Conservation (phyloP, 176 grass and related monocot species). For the Phoenix roebelenii region DNA sequence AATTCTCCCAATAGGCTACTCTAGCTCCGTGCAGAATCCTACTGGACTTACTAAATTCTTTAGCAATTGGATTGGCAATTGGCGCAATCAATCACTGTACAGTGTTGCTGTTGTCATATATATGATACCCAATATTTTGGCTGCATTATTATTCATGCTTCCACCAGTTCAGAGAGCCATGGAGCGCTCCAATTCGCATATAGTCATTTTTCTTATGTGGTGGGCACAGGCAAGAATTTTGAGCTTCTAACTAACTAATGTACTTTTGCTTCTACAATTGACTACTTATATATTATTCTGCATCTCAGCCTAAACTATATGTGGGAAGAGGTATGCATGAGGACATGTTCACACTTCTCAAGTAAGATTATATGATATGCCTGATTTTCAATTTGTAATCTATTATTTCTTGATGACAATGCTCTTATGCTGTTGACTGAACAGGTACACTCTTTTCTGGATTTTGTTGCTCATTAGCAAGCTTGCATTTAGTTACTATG, state of each 20-base stretch:
- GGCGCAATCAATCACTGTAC: slow-evolving; percentile 62
- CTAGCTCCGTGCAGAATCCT: slow-evolving; percentile 69
- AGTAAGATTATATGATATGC: slow-evolving; percentile 35
- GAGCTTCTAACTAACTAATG: neutral
- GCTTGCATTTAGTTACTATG: slow-evolving; percentile 92
- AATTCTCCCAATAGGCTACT: slow-evolving; percentile 63
- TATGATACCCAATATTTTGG: slow-evolving; percentile 82
- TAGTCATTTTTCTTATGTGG: slow-evolving; percentile 81
- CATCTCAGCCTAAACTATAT: slow-evolving; percentile 77
- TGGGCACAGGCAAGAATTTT: slow-evolving; percentile 76
- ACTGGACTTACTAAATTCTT: slow-evolving; percentile 74
- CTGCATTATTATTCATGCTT: slow-evolving; percentile 82
- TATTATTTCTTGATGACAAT: slow-evolving; percentile 6
- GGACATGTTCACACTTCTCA: slow-evolving; percentile 70
- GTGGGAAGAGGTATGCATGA: slow-evolving; percentile 91
- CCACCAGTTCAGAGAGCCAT: slow-evolving; percentile 41
- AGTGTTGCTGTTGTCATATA: slow-evolving; percentile 82
- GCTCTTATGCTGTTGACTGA: slow-evolving; percentile 17
- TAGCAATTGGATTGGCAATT: slow-evolving; percentile 68
- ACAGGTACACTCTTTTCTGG: slow-evolving; percentile 89
- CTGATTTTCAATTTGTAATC: slow-evolving; percentile 14
- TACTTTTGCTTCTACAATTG: no score
- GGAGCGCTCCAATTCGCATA: slow-evolving; percentile 56
- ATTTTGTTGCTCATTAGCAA: slow-evolving; percentile 97
- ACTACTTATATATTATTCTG: slow-evolving; percentile 11